Evolutionary conservation across 2,329 filamentous ascomycete genomes (phyloP), one percentile per base, ranked within the genome.

Genomic region (Diaporthe helianthi): DNA sequence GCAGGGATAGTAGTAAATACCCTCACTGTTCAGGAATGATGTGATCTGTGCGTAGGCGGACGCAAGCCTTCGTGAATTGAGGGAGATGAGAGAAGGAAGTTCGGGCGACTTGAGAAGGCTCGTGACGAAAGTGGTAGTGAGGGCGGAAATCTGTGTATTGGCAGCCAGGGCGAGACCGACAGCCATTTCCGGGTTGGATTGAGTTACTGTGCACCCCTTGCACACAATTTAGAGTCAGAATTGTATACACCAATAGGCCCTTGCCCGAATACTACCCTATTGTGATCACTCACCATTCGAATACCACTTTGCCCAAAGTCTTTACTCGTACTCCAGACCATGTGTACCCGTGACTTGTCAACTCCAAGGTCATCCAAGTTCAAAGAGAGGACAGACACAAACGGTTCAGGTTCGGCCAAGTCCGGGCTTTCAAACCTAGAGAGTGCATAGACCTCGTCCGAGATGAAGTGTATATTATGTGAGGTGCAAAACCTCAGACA

Each of bases 381-480:
- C 4, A 61, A 7, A 13, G 38, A 31, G 19, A 61, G 24, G 10
- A 26, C 38, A 19, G 55, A 61, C 4, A 47, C n/a, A 15, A 61
- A 47, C 22, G 38, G 38, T 6, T 10, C 8, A 15, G 38, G 22
- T 10, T 61, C n/a, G 10, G 24, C 7, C 12, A 47, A 4, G n/a
- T 61, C 55, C 2, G 38, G 17, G 55, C n/a, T 29, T 26, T n/a
- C 19, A 41, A 46, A 61, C 10, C 22, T 15, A 8, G 55, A 29
- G 10, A 61, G 41, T n/a, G 55, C 55, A 41, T 61, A 61, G 38
- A 61, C 24, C 29, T 61, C 36, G 26, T 61, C 55, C 29, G 55
- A 61, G n/a, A 61, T 61, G 38, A 61, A 61, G 24, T 61, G 55
- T 4, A 61, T 29, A 13, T 44, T 10, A 8, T 61, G n/a, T 41